Evolutionary conservation across 108 stramenopile species (phyloP), one percentile per base, ranked within the genome.

Genomic region (Fragilariopsis cylindrus): DNA sequence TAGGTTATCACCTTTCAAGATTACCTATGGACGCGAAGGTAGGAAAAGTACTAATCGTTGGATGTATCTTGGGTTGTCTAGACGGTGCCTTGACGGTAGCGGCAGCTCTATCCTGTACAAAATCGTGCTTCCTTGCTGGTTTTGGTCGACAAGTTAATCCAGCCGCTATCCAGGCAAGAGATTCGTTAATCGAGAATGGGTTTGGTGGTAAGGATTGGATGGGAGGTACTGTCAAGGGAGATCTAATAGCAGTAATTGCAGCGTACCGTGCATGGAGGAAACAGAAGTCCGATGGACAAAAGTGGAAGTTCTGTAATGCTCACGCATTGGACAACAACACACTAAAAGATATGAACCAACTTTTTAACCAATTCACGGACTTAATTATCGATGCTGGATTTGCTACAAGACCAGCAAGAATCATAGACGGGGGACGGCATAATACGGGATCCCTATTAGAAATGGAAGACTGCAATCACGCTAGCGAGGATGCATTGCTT

Each of bases 21-120:
- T 74, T 98, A 56, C 97, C 97, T 0, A 82, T 95, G 83, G 94
- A 96, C 70, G 89, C 89, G 8, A 86, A 88, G 69, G 77, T 96
- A 3, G 95, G 82, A 7, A 92, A 93, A 44, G 77, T 90, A 42
- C 75, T 96, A 18, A 78, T 94, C 48, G 65, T 82, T 8, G 95
- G 95, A 39, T 84, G 84, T 53, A 69, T 94, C 30, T 65, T 94
- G 30, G 79, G 83, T 8, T 88, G 87, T 71, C 47, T 92, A 8
- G 92, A 92, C 21, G 80, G 87, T 15, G 85, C 86, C 21, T 60
- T 96, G 58, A 95, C 90, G 15, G 74, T 92, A 18, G 92, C 91
- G 0, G 88, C 91, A 8, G 65, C 74, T 16, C 78, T 93, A 44
- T 82, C 87, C 2, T 69, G 68, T 56, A 57, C 84, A 30, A 89